These are phyloP conservation scores for Aspergillus sp. DNA, from an alignment of 2,329 filamentous ascomycete species.

Conservation along the genomic window DNA sequence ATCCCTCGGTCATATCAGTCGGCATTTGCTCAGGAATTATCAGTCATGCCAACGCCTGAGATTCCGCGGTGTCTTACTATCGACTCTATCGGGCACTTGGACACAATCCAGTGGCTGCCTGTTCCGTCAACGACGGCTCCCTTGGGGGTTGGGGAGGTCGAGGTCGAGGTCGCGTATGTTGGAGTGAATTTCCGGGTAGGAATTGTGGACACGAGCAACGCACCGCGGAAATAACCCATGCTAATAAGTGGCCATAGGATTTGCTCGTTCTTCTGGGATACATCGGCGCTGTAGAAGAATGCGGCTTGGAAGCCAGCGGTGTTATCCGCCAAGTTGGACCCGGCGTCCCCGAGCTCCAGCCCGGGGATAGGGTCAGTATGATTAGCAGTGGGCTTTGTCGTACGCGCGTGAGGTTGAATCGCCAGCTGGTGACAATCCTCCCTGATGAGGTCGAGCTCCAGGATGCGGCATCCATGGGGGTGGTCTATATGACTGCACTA, in stretches of 20 bases:
- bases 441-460: too few relatives aligned
- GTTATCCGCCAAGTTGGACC: conserved; percentile 30
- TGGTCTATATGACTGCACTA: too few relatives aligned
- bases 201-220: too few relatives aligned
- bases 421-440: too few relatives aligned
- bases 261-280: conserved; percentile 40
- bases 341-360: too few relatives aligned
- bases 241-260: conserved; percentile 21
- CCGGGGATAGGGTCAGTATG: too few relatives aligned
- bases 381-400: too few relatives aligned
- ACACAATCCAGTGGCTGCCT: background rate
- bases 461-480: too few relatives aligned
- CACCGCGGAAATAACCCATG: background rate
- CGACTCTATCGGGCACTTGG: background rate
- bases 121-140: background rate
- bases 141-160: conserved; percentile 28
- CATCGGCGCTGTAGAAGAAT: conserved; percentile 22
- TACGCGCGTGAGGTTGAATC: too few relatives aligned
- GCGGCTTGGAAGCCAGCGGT: conserved; percentile 38
- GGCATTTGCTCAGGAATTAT: background rate
- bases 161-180: conserved; percentile 41
- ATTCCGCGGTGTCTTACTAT: background rate
- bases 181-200: conserved; percentile 38
- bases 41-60: too few relatives aligned
- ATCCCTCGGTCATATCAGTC: background rate